These are phyloP conservation scores for Elsinoe ampelina DNA, from an alignment of 2,329 filamentous ascomycete genomes.

Conservation along the genomic window DNA sequence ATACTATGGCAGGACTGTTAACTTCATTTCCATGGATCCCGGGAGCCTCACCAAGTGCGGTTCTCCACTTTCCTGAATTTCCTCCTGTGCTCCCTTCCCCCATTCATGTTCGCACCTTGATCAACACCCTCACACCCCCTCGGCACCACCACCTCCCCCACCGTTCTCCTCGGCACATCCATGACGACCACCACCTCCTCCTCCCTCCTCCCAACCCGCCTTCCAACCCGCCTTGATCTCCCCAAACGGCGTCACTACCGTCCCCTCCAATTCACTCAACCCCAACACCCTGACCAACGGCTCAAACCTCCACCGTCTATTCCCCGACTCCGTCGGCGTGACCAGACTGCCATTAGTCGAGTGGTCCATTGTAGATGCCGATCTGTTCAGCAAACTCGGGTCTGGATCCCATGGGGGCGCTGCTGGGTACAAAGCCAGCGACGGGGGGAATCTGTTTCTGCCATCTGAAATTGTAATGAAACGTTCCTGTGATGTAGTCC, in stretches of 20 bases:
- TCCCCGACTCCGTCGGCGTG: constrained; percentile 20
- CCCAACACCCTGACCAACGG: background rate
- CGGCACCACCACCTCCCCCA: too few species aligned
- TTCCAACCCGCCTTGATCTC: background rate
- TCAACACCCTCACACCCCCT: too few species aligned
- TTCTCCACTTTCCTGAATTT: too few species aligned
- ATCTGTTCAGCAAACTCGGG: constrained; percentile 14
- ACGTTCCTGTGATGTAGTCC: constrained; percentile 28
- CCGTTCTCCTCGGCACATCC: background rate
- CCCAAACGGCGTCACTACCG: background rate
- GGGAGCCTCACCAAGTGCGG: too few species aligned
- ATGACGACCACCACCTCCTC: background rate
- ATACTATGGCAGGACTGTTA: too few species aligned
- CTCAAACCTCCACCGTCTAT: background rate
- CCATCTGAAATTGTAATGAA: constrained; percentile 25
- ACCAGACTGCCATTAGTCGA: constrained; percentile 29
- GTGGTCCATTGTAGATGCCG: constrained; percentile 16
- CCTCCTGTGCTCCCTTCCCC: too few species aligned
- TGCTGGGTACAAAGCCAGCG: constrained; percentile 19
- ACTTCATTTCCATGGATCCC: too few species aligned
- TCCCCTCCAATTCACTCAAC: background rate
- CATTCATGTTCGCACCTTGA: too few species aligned
- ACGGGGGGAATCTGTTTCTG: constrained; percentile 16
- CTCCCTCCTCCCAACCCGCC: background rate
- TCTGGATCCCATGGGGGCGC: constrained; percentile 13